Base-by-base conservation (phyloP, 2,329 filamentous ascomycete genomes). In the Apiospora marii region DNA sequence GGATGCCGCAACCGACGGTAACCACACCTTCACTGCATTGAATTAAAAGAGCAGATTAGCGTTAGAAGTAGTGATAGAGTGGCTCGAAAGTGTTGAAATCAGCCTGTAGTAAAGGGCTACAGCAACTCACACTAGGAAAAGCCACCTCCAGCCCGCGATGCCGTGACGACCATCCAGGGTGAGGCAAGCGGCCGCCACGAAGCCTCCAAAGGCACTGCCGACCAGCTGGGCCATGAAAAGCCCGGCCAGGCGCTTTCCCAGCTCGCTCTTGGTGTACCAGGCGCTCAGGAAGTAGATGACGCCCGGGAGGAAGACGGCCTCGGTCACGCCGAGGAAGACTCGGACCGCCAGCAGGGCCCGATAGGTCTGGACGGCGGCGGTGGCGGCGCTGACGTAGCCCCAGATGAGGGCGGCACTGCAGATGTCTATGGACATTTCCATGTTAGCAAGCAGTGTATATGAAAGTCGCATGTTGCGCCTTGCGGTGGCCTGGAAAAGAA, bases 281-380 rank as follows among this genome's bases (percentile, higher is more conserved):
- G 80, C 74, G 0, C 81, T 83, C 0, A 85, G 75, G 41, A 79
- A 83, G 71, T 81, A 84, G 1, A 85, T 77, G 0, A 81, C 82
- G 0, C 84, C 85, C 0, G 84, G 85, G 76, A 89, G 89, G 78
- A 88, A 89, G 4, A 87, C 85, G 0, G 89, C 89, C 75, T 90
- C 88, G 7, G 88, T 83, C 53, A 87, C 84, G 51, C 88, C 88
- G 0, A 90, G 81, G 72, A 89, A 82, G 72, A 88, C 85, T 37
- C 87, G 82, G 46, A 83, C 83, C 0, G 81, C 83, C 27, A 88
- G 75, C 61, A 89, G 77, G 4, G 86, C 84, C 7, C 82, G 83
- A 73, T 83, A 87, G 67, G 76, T 84, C 37, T 87, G 81, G 1
- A 85, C 85, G 1, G 82, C 83, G 0, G 86, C 86, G n/a, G 85